These are phyloP conservation scores for Agaricus sinodeliciosus DNA, from an alignment of 768 basidiomycete genomes.

Conservation along the genomic window DNA sequence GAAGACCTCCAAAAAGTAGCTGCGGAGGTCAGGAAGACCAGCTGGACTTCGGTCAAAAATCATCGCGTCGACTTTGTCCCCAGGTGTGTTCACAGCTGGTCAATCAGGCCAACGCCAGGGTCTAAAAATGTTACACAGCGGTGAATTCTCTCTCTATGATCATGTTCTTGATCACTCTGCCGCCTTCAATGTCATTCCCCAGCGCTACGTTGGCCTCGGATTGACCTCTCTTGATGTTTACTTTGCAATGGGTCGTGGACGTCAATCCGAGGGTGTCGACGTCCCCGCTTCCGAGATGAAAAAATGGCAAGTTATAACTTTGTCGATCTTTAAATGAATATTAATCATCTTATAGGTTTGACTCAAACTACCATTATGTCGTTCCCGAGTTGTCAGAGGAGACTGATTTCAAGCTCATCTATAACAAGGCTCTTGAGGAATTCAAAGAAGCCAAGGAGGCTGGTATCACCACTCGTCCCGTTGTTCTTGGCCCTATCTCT, in stretches of 20 bases:
- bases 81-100: constrained; percentile 48
- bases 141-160: constrained; percentile 98
- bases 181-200: constrained; percentile 94
- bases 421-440: constrained; percentile 93
- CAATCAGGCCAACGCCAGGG: constrained; percentile 12
- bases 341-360: constrained; percentile 57
- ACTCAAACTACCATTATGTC: constrained; percentile 98
- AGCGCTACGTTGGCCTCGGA: constrained; percentile 83
- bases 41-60: constrained; percentile 82
- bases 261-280: constrained; percentile 91
- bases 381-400: constrained; percentile 91
- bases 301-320: constrained; percentile 72
- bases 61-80: constrained; percentile 88
- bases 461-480: constrained; percentile 89
- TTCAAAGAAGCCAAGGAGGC: constrained; percentile 90
- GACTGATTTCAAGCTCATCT: constrained; percentile 90
- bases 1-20: constrained; percentile 86
- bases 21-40: constrained; percentile 80
- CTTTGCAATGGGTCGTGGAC: constrained; percentile 99
- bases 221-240: constrained; percentile 90
- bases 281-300: constrained; percentile 99
- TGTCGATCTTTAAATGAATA: constrained; percentile 4
- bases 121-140: constrained; percentile 41
- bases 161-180: constrained; percentile 97
- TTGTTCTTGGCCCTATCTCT: constrained; percentile 91